Percentiles rank a stretch among this genome's conserved stretches.
phyloP scores from a whole-genome alignment of 1,139 yeast genomes.

The Yamadazyma sp. region DNA sequence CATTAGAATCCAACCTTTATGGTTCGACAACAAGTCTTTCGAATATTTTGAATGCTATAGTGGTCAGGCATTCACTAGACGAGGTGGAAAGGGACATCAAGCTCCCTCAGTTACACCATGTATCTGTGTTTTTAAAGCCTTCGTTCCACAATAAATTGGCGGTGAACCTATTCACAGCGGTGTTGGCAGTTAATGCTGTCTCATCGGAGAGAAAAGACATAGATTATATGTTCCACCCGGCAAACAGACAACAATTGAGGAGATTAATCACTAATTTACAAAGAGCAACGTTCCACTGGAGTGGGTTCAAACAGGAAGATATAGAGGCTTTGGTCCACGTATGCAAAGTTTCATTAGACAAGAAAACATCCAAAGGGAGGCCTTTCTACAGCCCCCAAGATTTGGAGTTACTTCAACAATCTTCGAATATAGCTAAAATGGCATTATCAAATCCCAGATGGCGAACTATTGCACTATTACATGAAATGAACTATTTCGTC shows the following conservation, averaged over 20 bases:
- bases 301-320: constrained; percentile 63
- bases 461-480: constrained; percentile 55
- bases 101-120: constrained; percentile 60
- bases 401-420: constrained; percentile 33
- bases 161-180: constrained; percentile 62
- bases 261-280: constrained; percentile 60
- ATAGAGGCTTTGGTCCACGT: constrained; percentile 51
- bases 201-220: constrained; percentile 66
- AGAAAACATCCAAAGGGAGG: constrained; percentile 21
- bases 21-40: constrained; percentile 43
- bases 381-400: constrained; percentile 39
- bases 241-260: constrained; percentile 53
- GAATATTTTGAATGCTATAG: constrained; percentile 42
- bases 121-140: constrained; percentile 57
- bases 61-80: constrained; percentile 54
- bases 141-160: constrained; percentile 62
- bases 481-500: constrained; percentile 63
- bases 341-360: constrained; percentile 47
- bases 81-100: constrained; percentile 56
- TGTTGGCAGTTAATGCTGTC: constrained; percentile 70
- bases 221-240: constrained; percentile 70
- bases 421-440: constrained; percentile 43
- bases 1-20: constrained; percentile 38
- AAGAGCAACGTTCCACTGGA: constrained; percentile 72
- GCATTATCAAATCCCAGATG: constrained; percentile 56